Evolutionary conservation across 495 filamentous ascomycete genomes (phyloP), one percentile per base, ranked within the genome.

Genomic region (Thermothielavioides terrestris): DNA sequence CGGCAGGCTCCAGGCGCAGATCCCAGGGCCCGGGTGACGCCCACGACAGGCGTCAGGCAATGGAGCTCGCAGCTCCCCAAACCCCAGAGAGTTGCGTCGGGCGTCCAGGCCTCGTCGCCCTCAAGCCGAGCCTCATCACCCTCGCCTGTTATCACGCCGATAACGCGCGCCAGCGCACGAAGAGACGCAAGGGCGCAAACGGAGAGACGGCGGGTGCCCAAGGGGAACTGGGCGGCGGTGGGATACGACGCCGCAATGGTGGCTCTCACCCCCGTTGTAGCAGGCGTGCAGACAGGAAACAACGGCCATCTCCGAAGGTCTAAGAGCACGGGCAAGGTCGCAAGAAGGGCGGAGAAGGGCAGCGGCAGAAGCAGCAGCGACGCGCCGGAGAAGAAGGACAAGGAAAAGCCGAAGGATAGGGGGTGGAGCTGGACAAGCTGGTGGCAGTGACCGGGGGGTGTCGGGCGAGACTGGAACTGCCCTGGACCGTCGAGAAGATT

Each of bases 371-470:
- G 21, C 22, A 34, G 28, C 7, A 51, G 11, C 43, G 45, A n/a
- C n/a, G n/a, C n/a, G n/a, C n/a, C n/a, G n/a, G n/a, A 12, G 37
- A 54, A 49, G 28, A 28, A 22, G 9, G 51, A 27, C 26, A 48
- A 46, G 21, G 49, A 41, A 3, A 56, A 52, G 25, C 46, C 50
- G n/a, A 57, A 58, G 31, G 42, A 48, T 12, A 52, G 32, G 50
- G 47, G 53, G 7, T 47, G 46, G 51, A 45, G 54, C 1, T 60
- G 58, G 58, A 15, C 42, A 1, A 37, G 54, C 12, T 60, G 58
- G 58, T 58, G 55, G 55, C 40, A 53, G 37, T 57, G 32, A 47
- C 27, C 2, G 42, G 11, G 3, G 2, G 26, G 23, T 3, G 36
- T 2, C 15, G 30, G 26, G 23, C 14, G 18, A 30, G 45, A 2